Base-by-base conservation (phyloP, 2,329 filamentous ascomycete genomes). In the Aspergillus fijiensis region DNA sequence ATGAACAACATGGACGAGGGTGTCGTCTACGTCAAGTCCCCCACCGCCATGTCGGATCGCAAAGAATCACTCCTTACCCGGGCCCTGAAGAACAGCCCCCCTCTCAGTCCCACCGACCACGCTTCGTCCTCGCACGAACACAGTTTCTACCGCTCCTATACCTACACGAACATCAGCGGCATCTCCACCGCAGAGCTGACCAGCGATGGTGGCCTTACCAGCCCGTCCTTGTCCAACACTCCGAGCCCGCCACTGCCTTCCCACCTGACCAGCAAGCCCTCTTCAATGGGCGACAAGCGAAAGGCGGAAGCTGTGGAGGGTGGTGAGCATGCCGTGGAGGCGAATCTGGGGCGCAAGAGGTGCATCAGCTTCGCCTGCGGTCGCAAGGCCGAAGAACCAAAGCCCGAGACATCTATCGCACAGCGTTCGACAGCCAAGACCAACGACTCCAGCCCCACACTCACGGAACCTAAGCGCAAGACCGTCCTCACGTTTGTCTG, bases 351-450 rank as follows among this genome's bases (percentile, higher is more conserved):
- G 52, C 89, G 91, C 70, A 96, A 93, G 79, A 87, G 93, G 61
- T 94, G 91, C 76, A 97, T 98, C 67, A 94, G 90, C 61, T 98
- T 98, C 74, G 92, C 92, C 35, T 98, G 94, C 73, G 88, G 85
- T 39, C 84, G 84, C 42, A 90, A 88, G 71, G 82, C 86, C 7
- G 78, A 80, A 50, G 70, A 77, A 10, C 70, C 74, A 65, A 77
- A 76, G 60, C 72, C 69, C 52, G 67, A 71, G 33, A 69, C 61
- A 9, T 62, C 65, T 5, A 57, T 65, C 12, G 59, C 64, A 31
- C 68, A 68, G 59, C 66, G 67, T 58, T 61, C 70, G 25, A 69
- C 66, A 14, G 54, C 59, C 42, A 69, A 71, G 58, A 62, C 62
- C 5, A 59, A 54, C 4, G 60, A 65, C 21, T 51, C 54, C 39